Conservation (phyloP, 2,329 filamentous ascomycete species). For the Calonectria hawksworthii region DNA sequence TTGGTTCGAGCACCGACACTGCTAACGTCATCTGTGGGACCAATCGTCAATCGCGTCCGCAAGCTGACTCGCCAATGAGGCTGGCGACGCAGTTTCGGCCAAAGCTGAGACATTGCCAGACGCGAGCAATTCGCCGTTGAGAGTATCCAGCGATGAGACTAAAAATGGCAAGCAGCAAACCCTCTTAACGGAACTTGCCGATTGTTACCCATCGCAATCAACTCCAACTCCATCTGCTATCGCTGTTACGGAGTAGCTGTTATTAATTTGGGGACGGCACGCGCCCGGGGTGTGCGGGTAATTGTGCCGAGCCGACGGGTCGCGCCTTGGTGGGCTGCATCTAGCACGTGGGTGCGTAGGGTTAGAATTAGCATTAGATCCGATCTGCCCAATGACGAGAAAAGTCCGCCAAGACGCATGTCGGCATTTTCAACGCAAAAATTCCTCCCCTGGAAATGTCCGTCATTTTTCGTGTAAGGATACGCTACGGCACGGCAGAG, state of each 20-base stretch:
- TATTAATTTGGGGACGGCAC: not conserved
- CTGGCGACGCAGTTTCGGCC: not conserved
- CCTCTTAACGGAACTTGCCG: not conserved
- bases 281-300: not conserved
- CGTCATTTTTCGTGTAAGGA: too few relatives aligned
- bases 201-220: not conserved
- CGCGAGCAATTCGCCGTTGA: not conserved
- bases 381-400: not conserved
- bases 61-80: not conserved
- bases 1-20: not conserved
- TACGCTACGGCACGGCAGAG: not conserved
- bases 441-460: not conserved
- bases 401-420: not conserved
- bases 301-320: not conserved
- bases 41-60: not conserved
- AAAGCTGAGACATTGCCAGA: not conserved
- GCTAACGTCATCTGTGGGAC: not conserved
- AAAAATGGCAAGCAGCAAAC: not conserved
- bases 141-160: not conserved
- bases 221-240: not conserved
- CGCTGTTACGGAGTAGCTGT: not conserved
- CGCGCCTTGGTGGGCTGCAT: not conserved
- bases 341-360: not conserved
- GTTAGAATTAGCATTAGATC: not conserved
- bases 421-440: not conserved